These are phyloP conservation scores for Rhizophora mangle DNA, from an alignment of 345 rosid genomes.

Conservation along the genomic window DNA sequence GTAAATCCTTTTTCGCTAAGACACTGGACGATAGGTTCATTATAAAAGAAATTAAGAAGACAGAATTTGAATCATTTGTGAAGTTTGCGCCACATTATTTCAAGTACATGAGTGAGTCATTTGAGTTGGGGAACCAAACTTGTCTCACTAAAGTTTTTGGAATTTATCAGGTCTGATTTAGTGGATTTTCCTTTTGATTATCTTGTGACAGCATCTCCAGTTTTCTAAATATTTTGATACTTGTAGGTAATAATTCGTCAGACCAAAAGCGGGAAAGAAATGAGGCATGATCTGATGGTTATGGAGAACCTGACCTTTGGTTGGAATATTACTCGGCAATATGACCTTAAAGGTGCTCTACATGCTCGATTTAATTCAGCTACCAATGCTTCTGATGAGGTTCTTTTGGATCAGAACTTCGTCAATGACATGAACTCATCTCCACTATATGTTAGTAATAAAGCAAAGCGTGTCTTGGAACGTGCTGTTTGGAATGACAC, in stretches of 20 bases:
- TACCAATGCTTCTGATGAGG: conserved; percentile 59
- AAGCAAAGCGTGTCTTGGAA: conserved; percentile 62
- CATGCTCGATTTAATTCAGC: conserved; percentile 64
- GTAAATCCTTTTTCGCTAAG: conserved; percentile 82
- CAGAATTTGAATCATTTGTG: conserved; percentile 85
- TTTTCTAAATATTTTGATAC: conserved; percentile 9
- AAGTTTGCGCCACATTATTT: conserved; percentile 77
- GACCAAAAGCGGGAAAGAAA: conserved; percentile 73
- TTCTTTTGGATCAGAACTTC: conserved; percentile 92
- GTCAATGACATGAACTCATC: conserved; percentile 87
- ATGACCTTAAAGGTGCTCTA: conserved; percentile 92
- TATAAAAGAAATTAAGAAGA: conserved; percentile 89
- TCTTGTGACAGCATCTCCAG: background rate
- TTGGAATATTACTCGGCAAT: conserved; percentile 68
- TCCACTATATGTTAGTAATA: conserved; percentile 82
- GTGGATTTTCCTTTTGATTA: background rate
- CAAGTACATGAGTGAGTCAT: conserved; percentile 76
- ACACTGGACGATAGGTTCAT: conserved; percentile 85
- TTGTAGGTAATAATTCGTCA: conserved; percentile 75
- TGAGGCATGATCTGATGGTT: conserved; percentile 85
- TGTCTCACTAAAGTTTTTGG: conserved; percentile 97
- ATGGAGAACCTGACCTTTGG: conserved; percentile 94
- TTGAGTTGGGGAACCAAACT: conserved; percentile 73
- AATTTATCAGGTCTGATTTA: conserved; percentile 71
- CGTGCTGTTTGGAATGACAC: conserved; percentile 98